phyloP scores from a whole-genome alignment of 257 asterid genomes.

The Hygrophila difformis region DNA sequence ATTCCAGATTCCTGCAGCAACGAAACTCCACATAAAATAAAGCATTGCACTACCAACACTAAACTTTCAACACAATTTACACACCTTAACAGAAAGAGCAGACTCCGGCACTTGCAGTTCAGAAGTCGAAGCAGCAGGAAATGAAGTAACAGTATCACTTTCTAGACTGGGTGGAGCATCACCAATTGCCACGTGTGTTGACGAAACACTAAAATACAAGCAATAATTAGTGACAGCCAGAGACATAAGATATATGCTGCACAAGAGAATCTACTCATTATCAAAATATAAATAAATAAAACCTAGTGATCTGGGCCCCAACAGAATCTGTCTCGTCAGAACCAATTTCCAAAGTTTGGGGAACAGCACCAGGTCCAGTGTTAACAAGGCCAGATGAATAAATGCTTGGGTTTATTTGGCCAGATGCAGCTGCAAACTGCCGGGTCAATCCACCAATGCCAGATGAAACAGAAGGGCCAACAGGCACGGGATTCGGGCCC shows the following conservation, averaged over 20 bases:
- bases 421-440: conserved; percentile 44
- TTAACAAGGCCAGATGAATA: conserved; percentile 51
- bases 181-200: conserved; percentile 40
- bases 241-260: no score
- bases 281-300: conserved; percentile 4
- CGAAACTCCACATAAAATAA: conserved; percentile 1
- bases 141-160: conserved; percentile 37
- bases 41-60: neutral
- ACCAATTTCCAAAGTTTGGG: conserved; percentile 49
- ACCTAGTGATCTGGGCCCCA: conserved; percentile 60
- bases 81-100: conserved; percentile 50
- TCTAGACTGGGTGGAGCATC: conserved; percentile 52
- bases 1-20: conserved; percentile 52
- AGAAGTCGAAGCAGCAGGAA: conserved; percentile 40
- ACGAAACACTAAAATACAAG: conserved; percentile 44
- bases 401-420: conserved; percentile 42
- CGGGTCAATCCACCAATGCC: conserved; percentile 44
- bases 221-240: neutral
- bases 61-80: conserved; percentile 16
- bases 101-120: conserved; percentile 52
- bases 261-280: no score
- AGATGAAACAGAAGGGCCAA: conserved; percentile 55
- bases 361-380: conserved; percentile 45
- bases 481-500: conserved; percentile 59
- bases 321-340: conserved; percentile 49